Base-by-base conservation (phyloP, 305 asterid genomes). In the Rubia tinctorum region DNA sequence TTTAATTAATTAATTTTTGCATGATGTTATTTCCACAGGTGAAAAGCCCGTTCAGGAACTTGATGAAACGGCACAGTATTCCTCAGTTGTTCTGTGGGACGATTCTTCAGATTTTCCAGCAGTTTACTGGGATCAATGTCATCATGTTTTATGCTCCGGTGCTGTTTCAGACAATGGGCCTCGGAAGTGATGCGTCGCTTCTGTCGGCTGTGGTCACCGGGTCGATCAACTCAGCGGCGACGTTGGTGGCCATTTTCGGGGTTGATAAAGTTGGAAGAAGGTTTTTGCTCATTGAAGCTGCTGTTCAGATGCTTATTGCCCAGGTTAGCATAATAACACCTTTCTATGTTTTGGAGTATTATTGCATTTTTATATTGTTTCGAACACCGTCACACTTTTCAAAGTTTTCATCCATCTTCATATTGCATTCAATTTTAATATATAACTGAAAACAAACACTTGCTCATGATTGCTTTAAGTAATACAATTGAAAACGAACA, bases 81-180 rank as follows among this genome's bases (percentile, higher is more conserved):
- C 93, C 89, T 3, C 86, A 77, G 63, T 75, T 88, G 22, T 17
- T 84, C 6, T 73, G 83, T 47, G 80, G 75, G 7, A 77, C 78
- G 2, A 10, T 80, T 30, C 66, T 84, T 51, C 88, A 82, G 69
- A 17, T 82, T 1, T 84, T 77, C 73, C 88, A 84, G 67, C 86
- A 84, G 67, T 80, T 83, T 14, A 83, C 84, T 0, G 86, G 94
- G 17, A 86, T 88, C 56, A 88, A 86, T 30, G 89, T 87, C 6
- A 82, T 90, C 76, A 86, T 86, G 88, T 88, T 88, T 65, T 89
- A 89, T 42, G 91, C 96, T 1, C 93, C 91, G 6, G 88, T 85
- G 7, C 72, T 85, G 40, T 86, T 88, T 66, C 85, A 85, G 37
- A 86, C 91, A 0, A 81, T 86, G 83, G 93, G 90, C 8, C 47